A percentile compares a stretch with the other conserved stretches of the same genome.
These are phyloP conservation scores for Dryas alaskensis DNA, from an alignment of 306 rosid species.

Conservation along the genomic window DNA sequence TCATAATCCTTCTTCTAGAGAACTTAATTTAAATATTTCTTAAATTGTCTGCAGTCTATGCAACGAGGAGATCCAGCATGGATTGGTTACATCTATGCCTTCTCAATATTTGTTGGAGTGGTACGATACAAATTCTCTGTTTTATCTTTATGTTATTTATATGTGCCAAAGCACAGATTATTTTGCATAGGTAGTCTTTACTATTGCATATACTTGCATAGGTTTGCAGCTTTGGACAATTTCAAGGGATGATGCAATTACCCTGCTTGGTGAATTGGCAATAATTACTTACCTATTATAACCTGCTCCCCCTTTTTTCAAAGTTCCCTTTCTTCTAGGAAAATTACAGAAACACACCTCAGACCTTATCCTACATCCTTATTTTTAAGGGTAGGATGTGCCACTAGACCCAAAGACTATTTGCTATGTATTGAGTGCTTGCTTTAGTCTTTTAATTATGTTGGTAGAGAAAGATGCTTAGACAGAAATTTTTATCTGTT, in stretches of 20 bases:
- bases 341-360: background rate
- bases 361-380: background rate
- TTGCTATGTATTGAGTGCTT: background rate
- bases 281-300: background rate
- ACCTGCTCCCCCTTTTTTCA: background rate
- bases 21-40: background rate
- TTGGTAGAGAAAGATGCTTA: background rate
- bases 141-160: background rate
- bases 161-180: conserved; percentile 5
- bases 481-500: background rate
- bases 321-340: background rate
- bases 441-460: background rate
- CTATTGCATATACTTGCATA: background rate
- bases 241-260: background rate
- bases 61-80: conserved; percentile 52
- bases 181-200: background rate
- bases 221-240: background rate
- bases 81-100: conserved; percentile 54
- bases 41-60: conserved; percentile 48
- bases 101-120: conserved; percentile 58
- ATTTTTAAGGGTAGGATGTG: background rate
- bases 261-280: background rate
- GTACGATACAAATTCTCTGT: conserved; percentile 32
- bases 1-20: background rate
- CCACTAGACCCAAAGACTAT: background rate